Evolutionary conservation across 2,329 filamentous ascomycete genomes (phyloP).

Genomic region (Cryphonectria carpinicola): DNA sequence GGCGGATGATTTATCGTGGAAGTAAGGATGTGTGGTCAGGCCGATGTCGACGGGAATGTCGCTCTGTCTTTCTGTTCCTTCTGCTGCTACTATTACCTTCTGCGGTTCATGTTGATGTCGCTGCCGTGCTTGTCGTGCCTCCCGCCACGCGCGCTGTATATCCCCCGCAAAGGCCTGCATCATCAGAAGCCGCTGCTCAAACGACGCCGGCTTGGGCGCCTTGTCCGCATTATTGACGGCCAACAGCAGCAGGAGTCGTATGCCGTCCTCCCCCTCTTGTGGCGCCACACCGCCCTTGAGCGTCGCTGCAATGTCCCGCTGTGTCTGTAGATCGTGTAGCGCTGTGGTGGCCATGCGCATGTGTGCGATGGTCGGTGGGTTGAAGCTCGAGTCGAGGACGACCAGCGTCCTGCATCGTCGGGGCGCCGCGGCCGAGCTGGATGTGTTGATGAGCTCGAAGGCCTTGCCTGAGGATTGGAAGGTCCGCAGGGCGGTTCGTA

Average conservation of each 20-base stretch:
- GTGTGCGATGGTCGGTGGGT: constrained; percentile 68
- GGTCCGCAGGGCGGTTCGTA: constrained; percentile 17
- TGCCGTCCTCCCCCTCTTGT: constrained; percentile 19
- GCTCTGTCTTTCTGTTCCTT: neutral
- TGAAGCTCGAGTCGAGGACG: constrained; percentile 70
- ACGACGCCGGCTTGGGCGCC: constrained; percentile 67
- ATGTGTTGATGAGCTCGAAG: constrained; percentile 22
- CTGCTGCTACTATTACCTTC: neutral
- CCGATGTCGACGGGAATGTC: constrained; percentile 62
- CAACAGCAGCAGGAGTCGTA: constrained; percentile 61
- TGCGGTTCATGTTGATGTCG: neutral
- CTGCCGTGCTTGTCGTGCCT: neutral
- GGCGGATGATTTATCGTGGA: constrained; percentile 69
- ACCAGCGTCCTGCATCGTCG: constrained; percentile 47
- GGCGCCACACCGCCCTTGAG: constrained; percentile 19
- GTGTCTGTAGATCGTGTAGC: constrained; percentile 34
- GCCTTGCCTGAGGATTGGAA: constrained; percentile 24
- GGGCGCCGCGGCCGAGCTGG: constrained; percentile 27
- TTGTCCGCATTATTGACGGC: constrained; percentile 70
- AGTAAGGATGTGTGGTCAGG: constrained; percentile 73
- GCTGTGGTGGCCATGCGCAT: constrained; percentile 59
- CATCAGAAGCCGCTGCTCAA: constrained; percentile 69
- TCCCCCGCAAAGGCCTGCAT: constrained; percentile 72
- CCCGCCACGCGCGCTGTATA: constrained; percentile 40
- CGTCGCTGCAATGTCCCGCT: constrained; percentile 6